Evolutionary conservation across 352 stramenopile species (phyloP).

Genomic region (Pythium myriotylum): DNA sequence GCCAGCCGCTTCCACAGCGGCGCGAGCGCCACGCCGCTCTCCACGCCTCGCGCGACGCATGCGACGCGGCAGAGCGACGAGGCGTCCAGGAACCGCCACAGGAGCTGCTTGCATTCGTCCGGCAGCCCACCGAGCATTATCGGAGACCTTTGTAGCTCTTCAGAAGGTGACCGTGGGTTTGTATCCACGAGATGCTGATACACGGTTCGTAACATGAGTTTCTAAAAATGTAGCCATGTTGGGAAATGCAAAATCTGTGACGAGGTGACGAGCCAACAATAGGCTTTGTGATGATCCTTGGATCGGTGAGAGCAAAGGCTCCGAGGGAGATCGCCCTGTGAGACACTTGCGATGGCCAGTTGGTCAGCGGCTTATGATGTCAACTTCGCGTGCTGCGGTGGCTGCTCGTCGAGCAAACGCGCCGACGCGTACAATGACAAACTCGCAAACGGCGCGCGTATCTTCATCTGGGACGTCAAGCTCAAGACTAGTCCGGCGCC

Average conservation of each 20-base stretch:
- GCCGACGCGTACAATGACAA: slow-evolving; percentile 52
- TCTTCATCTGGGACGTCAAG: slow-evolving; percentile 74
- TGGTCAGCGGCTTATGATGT: slow-evolving; percentile 31
- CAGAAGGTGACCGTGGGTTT: not conserved
- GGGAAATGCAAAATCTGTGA: slow-evolving; percentile 5
- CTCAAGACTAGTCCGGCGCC: slow-evolving; percentile 55
- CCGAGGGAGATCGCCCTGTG: too few relatives aligned
- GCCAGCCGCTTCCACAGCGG: slow-evolving; percentile 45
- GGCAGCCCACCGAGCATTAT: slow-evolving; percentile 49
- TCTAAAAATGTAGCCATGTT: slow-evolving; percentile 16
- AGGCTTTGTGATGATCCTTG: too few relatives aligned
- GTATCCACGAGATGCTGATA: not conserved
- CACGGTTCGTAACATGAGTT: not conserved
- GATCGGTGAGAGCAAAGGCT: too few relatives aligned
- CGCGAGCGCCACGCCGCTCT: slow-evolving; percentile 39
- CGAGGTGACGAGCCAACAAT: not conserved
- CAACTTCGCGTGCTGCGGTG: slow-evolving; percentile 72
- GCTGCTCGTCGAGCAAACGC: slow-evolving; percentile 62
- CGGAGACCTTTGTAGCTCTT: not conserved
- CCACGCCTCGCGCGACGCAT: slow-evolving; percentile 34
- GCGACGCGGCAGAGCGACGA: slow-evolving; percentile 54
- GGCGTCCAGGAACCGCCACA: slow-evolving; percentile 57
- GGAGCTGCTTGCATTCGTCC: slow-evolving; percentile 64
- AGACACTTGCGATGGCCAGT: too few relatives aligned
- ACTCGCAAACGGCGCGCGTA: slow-evolving; percentile 43